phyloP scores from a whole-genome alignment of 306 rosid genomes.

The Quercus bicolor region DNA sequence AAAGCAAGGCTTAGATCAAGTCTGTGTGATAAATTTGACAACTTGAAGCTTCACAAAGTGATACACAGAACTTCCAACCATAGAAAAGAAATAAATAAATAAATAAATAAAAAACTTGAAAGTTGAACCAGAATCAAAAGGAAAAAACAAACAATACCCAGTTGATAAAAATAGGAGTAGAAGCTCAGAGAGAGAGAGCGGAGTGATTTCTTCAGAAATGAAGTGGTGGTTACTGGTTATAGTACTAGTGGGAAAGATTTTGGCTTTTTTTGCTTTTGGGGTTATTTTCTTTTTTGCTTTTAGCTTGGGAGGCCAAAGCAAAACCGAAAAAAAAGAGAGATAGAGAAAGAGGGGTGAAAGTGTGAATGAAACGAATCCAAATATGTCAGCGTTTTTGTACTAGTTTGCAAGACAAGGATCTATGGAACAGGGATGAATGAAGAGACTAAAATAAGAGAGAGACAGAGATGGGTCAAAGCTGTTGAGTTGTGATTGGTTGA shows the following conservation, averaged over 20 bases:
- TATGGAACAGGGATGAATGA: slow-evolving; percentile 36
- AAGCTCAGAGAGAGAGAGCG: background rate
- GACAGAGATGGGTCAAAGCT: slow-evolving; percentile 39
- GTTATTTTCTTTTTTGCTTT: background rate
- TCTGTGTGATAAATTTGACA: background rate
- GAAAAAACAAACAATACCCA: background rate
- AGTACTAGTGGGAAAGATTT: background rate
- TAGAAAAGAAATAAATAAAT: background rate
- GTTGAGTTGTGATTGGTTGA: slow-evolving; percentile 79
- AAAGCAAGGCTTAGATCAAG: slow-evolving; percentile 30
- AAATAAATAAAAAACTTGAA: background rate
- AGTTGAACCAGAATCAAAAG: background rate
- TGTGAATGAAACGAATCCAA: slow-evolving; percentile 25
- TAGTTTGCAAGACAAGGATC: slow-evolving; percentile 42
- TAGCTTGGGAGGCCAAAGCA: background rate
- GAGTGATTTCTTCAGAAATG: background rate
- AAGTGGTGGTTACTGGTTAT: background rate
- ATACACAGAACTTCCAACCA: background rate
- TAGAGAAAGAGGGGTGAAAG: background rate
- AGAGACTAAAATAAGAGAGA: slow-evolving; percentile 2
- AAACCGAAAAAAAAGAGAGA: background rate
- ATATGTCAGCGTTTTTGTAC: slow-evolving; percentile 28
- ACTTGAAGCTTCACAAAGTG: background rate
- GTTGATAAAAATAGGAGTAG: background rate
- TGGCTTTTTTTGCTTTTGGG: background rate